Evolutionary conservation across 371 early-diverging fungal genomes (phyloP), one percentile per base, ranked within the genome.

Genomic region (Globomyces sp.): DNA sequence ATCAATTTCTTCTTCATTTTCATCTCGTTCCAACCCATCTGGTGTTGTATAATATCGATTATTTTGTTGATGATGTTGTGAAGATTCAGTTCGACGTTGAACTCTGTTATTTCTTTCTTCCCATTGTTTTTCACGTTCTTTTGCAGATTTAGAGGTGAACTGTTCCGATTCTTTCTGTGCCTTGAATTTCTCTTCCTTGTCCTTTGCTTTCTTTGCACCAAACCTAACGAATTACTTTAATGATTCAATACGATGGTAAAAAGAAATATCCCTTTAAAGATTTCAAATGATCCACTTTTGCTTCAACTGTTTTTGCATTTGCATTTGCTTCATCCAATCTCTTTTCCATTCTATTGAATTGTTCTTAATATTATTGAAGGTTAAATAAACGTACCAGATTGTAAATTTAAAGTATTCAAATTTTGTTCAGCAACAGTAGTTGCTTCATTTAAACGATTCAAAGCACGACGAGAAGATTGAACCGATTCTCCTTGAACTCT

Each of bases 191-290:
- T 77, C 70, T 68, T 87, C 86, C 58, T 74, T 72, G 52, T 80
- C 75, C 67, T 84, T 81, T 46, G 82, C 82, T 67, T 87, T 87
- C 58, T 78, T 78, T 55, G 68, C 81, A 70, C 74, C 84, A 76
- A 66, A 90, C 24, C 24, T 24, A 24, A 24, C 24, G 0, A 24
- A 24, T 24, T 24, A 24, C 24, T 24, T 24, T 24, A 24, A 24
- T 24, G 24, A 24, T 24, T 24, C 24, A 24, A 24, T 24, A 24
- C 68, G 71, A 80, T 9, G 90, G 83, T 5, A 88, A 77, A 73
- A 92, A 86, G 74, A 93, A 92, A 58, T 88, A 90, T 55, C 86
- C 80, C 78, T 91, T 91, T 43, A 91, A 77, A 6, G 89, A 85
- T 68, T 87, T 89, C 51, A 93, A 83, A 65, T 90, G 87, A 52